Evolutionary conservation across 1,139 yeast species (phyloP).

Genomic region (Kodamaea derodonti): DNA sequence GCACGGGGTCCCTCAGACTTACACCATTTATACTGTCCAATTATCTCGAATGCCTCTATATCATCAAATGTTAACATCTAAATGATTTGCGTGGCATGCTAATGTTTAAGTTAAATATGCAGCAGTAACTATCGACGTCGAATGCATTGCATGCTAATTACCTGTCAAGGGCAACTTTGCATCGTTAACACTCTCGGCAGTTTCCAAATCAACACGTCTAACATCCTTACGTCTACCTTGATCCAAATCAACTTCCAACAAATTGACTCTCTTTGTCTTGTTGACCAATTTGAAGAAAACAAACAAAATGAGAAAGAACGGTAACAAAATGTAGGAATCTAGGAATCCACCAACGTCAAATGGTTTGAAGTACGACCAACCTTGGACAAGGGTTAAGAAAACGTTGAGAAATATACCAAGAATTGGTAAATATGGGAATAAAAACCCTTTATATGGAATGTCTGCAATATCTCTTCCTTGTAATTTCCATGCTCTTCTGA

Average conservation of each 20-base stretch:
- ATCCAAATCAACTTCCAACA: conserved; percentile 44
- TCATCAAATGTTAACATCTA: too few species aligned
- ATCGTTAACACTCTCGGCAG: too few species aligned
- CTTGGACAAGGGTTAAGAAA: conserved; percentile 60
- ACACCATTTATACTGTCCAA: too few species aligned
- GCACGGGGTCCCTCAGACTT: too few species aligned
- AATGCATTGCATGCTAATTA: too few species aligned
- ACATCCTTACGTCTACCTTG: conserved; percentile 36
- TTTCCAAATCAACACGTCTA: too few species aligned
- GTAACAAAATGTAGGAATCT: conserved; percentile 62
- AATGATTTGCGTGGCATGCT: too few species aligned
- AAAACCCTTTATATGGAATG: conserved; percentile 50
- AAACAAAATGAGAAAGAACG: conserved; percentile 48
- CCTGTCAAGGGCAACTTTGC: too few species aligned
- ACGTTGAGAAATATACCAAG: conserved; percentile 49
- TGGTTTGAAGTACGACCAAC: conserved; percentile 65
- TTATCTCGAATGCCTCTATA: too few species aligned
- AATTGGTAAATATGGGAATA: conserved; percentile 52
- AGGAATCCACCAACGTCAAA: conserved; percentile 58
- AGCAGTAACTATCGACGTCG: too few species aligned
- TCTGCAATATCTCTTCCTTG: conserved; percentile 47
- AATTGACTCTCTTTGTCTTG: conserved; percentile 41
- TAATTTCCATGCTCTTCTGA: conserved; percentile 46
- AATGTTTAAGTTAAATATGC: too few species aligned
- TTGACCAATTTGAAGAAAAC: conserved; percentile 37